Evolutionary conservation across 306 rosid species (phyloP).

Genomic region (Quercus glauca): DNA sequence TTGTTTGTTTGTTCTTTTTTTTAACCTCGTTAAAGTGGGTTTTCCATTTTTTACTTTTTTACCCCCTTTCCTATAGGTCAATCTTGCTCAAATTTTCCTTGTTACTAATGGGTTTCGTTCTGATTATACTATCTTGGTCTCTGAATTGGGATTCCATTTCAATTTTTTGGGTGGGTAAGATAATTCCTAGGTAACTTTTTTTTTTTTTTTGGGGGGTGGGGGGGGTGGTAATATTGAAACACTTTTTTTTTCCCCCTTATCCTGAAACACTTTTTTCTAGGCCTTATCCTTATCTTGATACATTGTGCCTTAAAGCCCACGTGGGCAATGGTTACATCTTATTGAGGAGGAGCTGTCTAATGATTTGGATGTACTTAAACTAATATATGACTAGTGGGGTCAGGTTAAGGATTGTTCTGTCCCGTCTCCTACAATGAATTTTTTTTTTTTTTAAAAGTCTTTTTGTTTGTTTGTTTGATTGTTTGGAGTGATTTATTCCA

Average conservation of each 20-base stretch:
- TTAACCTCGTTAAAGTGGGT: background rate
- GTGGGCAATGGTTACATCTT: slow-evolving; percentile 21
- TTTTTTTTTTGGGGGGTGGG: background rate
- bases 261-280: background rate
- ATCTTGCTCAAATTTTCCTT: background rate
- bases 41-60: too few relatives aligned
- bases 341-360: background rate
- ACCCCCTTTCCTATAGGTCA: background rate
- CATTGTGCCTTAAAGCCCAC: slow-evolving; percentile 6
- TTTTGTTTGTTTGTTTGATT: background rate
- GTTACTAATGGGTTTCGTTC: background rate
- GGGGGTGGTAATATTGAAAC: background rate
- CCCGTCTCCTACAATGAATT: background rate
- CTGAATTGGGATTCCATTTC: background rate
- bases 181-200: background rate
- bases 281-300: slow-evolving; percentile 20
- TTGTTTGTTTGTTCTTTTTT: background rate
- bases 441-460: background rate
- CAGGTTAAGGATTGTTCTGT: background rate
- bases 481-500: background rate
- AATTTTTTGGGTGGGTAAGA: background rate
- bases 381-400: background rate
- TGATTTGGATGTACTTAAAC: background rate
- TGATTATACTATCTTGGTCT: background rate
- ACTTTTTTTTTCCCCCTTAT: too few relatives aligned